phyloP scores from a whole-genome alignment of 306 rosid genomes.

The Luffa acutangula region DNA sequence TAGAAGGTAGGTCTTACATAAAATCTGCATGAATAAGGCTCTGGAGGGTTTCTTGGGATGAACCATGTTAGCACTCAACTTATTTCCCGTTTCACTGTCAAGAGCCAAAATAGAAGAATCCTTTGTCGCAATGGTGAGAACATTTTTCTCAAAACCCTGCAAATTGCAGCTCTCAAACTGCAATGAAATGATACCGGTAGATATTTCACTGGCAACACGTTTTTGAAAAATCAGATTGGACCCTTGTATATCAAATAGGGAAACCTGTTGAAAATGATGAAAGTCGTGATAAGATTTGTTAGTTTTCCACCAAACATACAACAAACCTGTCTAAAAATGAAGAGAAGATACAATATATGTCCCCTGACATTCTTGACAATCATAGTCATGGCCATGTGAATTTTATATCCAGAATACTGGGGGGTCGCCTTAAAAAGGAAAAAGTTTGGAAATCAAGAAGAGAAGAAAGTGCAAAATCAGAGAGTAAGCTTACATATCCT shows the following conservation, averaged over 20 bases:
- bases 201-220: constrained; percentile 59
- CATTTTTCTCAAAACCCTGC: constrained; percentile 67
- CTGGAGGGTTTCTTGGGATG: constrained; percentile 80
- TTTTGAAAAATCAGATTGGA: constrained; percentile 52
- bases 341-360: not conserved
- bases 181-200: constrained; percentile 51
- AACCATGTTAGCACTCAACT: constrained; percentile 31
- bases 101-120: constrained; percentile 71
- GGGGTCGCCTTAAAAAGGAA: not conserved
- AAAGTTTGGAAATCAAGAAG: not conserved
- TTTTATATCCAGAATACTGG: not conserved
- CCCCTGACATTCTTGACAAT: not conserved
- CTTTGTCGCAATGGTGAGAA: constrained; percentile 55
- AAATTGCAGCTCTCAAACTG: constrained; percentile 53
- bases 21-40: constrained; percentile 64
- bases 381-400: not conserved
- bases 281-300: not conserved
- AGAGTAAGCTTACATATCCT: constrained; percentile 62
- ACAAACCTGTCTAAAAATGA: not conserved
- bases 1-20: constrained; percentile 40
- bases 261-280: constrained; percentile 40
- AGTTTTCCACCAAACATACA: not conserved
- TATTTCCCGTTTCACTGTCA: constrained; percentile 62
- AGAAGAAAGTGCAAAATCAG: not conserved
- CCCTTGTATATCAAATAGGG: constrained; percentile 56